Evolutionary conservation across 1,139 yeast genomes (phyloP).

Genomic region (Yamadazyma oceani): DNA sequence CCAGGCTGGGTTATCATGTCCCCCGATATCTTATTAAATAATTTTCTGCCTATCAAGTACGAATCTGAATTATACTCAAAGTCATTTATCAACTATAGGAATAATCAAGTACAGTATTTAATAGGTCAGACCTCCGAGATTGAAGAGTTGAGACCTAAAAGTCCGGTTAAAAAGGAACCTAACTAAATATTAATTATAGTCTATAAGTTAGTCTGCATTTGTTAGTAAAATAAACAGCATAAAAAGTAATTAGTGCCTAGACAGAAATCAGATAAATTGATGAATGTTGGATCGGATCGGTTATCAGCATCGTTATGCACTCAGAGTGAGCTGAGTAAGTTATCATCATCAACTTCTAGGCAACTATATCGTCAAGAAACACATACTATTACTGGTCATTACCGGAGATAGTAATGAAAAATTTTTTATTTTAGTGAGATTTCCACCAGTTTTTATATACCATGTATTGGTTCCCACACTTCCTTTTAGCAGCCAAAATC

Average conservation of each 20-base stretch:
- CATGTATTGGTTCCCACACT: too few relatives aligned
- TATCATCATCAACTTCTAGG: constrained; percentile 39
- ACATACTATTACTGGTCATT: constrained; percentile 2
- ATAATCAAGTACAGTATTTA: constrained; percentile 35
- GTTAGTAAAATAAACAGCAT: constrained; percentile 2
- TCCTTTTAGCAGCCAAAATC: too few relatives aligned
- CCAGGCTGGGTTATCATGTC: constrained; percentile 91
- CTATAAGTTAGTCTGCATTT: neutral
- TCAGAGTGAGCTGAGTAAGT: constrained; percentile 59
- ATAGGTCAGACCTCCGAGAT: constrained; percentile 72
- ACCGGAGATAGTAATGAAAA: neutral
- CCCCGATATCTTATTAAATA: constrained; percentile 77
- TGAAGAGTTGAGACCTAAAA: constrained; percentile 79
- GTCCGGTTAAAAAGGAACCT: constrained; percentile 43
- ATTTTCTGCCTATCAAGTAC: constrained; percentile 48
- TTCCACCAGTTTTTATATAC: too few relatives aligned
- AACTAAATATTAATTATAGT: neutral
- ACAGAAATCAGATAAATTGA: constrained; percentile 28
- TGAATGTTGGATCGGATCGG: constrained; percentile 48
- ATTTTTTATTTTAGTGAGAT: neutral
- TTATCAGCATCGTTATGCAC: constrained; percentile 51
- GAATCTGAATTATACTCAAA: constrained; percentile 33
- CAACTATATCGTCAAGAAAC: constrained; percentile 14
- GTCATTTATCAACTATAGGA: constrained; percentile 33
- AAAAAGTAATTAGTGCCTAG: neutral